Percentiles rank a stretch among this genome's conserved stretches.
Conservation (phyloP, 2,329 filamentous ascomycete species). For the Knoxdaviesia proteae region DNA sequence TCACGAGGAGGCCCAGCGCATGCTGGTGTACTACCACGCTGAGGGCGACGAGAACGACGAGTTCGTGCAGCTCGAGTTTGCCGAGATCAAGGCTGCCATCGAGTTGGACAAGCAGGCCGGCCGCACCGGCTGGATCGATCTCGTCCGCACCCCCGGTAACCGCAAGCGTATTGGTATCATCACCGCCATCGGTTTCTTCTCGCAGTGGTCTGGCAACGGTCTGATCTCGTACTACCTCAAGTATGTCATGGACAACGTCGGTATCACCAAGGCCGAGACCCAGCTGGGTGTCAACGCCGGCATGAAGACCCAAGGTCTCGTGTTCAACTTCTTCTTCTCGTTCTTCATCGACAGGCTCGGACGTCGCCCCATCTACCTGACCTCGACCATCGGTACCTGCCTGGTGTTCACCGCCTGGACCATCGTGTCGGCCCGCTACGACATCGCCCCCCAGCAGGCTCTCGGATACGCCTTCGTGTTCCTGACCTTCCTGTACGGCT, state of each 20-base stretch:
- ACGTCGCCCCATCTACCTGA: constrained; percentile 13
- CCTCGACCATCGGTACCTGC: constrained; percentile 8
- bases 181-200: constrained; percentile 8
- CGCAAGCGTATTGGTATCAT: constrained; percentile 10
- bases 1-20: constrained; percentile 14
- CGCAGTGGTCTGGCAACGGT: constrained; percentile 11
- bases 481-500: constrained; percentile 14
- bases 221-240: constrained; percentile 18
- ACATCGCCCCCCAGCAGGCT: constrained; percentile 2
- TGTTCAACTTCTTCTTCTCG: constrained; percentile 6
- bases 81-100: constrained; percentile 11
- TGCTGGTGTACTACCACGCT: constrained; percentile 19
- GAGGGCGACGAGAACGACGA: constrained; percentile 15
- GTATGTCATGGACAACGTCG: constrained; percentile 14
- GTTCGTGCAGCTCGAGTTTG: constrained; percentile 10
- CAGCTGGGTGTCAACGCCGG: constrained; percentile 20
- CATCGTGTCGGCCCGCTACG: constrained; percentile 4
- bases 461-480: constrained; percentile 10
- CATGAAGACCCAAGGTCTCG: constrained; percentile 2
- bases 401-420: constrained; percentile 5
- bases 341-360: constrained; percentile 10
- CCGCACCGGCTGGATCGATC: constrained; percentile 7
- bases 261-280: constrained; percentile 14
- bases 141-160: constrained; percentile 9
- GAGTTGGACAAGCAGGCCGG: constrained; percentile 9